Percentiles rank a stretch among this genome's conserved stretches.
Evolutionary conservation across 345 rosid species (phyloP).

Genomic region (Microthlaspi erraticum): DNA sequence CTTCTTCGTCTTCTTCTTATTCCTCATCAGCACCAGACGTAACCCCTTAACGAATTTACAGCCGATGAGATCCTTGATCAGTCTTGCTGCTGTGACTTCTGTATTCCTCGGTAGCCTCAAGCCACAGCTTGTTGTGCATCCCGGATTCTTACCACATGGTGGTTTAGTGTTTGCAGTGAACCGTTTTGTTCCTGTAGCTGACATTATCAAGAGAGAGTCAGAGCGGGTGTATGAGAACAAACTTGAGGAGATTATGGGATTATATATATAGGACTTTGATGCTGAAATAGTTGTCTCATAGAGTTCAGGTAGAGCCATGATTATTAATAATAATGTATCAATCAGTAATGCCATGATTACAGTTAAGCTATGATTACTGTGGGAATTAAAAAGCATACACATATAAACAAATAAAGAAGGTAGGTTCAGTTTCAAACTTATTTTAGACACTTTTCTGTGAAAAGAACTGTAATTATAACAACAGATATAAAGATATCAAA

Average conservation of each 20-base stretch:
- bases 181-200: conserved; percentile 44
- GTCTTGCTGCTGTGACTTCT: conserved; percentile 50
- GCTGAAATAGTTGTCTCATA: conserved; percentile 5
- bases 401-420: neutral
- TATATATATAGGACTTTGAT: conserved; percentile 17
- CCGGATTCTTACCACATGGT: conserved; percentile 30
- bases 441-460: conserved; percentile 17
- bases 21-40: conserved; percentile 45
- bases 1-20: conserved; percentile 52
- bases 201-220: conserved; percentile 43
- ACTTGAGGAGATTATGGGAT: conserved; percentile 7
- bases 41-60: conserved; percentile 52
- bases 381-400: conserved; percentile 14
- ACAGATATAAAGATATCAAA: conserved; percentile 21
- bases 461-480: conserved; percentile 24
- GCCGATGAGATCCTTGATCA: conserved; percentile 59
- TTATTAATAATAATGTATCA: conserved; percentile 39
- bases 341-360: conserved; percentile 37
- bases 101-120: conserved; percentile 55
- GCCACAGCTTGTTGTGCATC: conserved; percentile 51
- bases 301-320: conserved; percentile 36
- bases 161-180: conserved; percentile 37
- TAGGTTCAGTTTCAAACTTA: conserved; percentile 22
- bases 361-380: conserved; percentile 33
- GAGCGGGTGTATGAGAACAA: conserved; percentile 15